phyloP scores from a whole-genome alignment of 768 basidiomycete species.

The Hericium erinaceus region DNA sequence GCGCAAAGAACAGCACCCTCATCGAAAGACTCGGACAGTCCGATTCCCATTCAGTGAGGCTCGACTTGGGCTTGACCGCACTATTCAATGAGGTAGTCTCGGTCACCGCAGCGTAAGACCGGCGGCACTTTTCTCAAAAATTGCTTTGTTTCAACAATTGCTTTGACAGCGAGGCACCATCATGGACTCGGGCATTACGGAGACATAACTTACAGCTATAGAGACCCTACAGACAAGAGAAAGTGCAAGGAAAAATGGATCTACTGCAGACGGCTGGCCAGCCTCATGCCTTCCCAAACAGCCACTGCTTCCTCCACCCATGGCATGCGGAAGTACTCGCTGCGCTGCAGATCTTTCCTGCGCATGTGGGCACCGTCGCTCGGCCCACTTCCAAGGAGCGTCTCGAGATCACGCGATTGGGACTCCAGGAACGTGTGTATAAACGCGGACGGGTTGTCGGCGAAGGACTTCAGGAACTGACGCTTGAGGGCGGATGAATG shows the following conservation, averaged over 20 bases:
- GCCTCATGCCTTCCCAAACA: conserved; percentile 1
- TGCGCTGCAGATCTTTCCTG: conserved; percentile 82
- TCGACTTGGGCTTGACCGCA: too few species aligned
- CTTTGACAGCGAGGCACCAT: too few species aligned
- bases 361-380: conserved; percentile 69
- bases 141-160: too few species aligned
- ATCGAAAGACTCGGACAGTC: too few species aligned
- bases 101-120: too few species aligned
- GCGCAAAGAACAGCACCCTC: too few species aligned
- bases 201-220: neutral
- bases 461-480: conserved; percentile 78
- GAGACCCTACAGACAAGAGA: neutral
- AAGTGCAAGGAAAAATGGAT: neutral
- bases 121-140: too few species aligned
- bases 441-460: conserved; percentile 68
- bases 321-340: conserved; percentile 84
- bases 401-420: conserved; percentile 86
- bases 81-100: too few species aligned
- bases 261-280: neutral
- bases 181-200: too few species aligned
- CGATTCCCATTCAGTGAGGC: too few species aligned
- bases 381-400: conserved; percentile 79
- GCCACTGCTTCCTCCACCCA: conserved; percentile 60
- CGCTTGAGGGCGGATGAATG: conserved; percentile 83
- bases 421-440: conserved; percentile 88